These are phyloP conservation scores for Suillus sp. DNA, from an alignment of 768 basidiomycete genomes.

Conservation along the genomic window DNA sequence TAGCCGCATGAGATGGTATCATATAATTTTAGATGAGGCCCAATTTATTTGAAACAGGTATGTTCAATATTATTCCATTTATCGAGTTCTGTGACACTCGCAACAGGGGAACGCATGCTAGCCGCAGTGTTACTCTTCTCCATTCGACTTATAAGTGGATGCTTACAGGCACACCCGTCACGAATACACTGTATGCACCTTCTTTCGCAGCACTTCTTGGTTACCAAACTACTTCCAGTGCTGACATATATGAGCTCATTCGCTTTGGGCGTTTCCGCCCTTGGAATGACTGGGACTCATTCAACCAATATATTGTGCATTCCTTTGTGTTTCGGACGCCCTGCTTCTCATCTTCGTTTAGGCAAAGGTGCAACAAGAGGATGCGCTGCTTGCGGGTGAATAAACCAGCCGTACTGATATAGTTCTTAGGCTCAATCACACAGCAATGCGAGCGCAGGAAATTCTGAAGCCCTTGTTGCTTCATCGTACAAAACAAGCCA, in stretches of 20 bases:
- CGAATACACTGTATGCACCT: conserved; percentile 58
- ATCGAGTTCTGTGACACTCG: neutral
- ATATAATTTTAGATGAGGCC: conserved; percentile 78
- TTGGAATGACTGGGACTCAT: conserved; percentile 73
- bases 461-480: conserved; percentile 68
- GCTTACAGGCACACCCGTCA: conserved; percentile 76
- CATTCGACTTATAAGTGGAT: conserved; percentile 74
- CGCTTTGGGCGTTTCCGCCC: conserved; percentile 70
- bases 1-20: conserved; percentile 62
- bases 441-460: conserved; percentile 62
- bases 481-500: conserved; percentile 72
- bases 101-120: conserved; percentile 54
- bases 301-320: conserved; percentile 58
- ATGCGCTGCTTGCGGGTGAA: conserved; percentile 63
- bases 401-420: conserved; percentile 1
- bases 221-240: conserved; percentile 29
- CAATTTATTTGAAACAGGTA: conserved; percentile 74
- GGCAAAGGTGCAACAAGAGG: conserved; percentile 54
- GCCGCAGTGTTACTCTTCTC: conserved; percentile 60
- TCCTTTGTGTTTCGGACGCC: conserved; percentile 8
- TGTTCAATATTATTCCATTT: conserved; percentile 4
- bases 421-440: neutral
- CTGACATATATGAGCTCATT: conserved; percentile 70
- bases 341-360: conserved; percentile 23
- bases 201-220: neutral